Conservation (phyloP, 1,284 basidiomycete genomes). For the Ustilago hordei region DNA sequence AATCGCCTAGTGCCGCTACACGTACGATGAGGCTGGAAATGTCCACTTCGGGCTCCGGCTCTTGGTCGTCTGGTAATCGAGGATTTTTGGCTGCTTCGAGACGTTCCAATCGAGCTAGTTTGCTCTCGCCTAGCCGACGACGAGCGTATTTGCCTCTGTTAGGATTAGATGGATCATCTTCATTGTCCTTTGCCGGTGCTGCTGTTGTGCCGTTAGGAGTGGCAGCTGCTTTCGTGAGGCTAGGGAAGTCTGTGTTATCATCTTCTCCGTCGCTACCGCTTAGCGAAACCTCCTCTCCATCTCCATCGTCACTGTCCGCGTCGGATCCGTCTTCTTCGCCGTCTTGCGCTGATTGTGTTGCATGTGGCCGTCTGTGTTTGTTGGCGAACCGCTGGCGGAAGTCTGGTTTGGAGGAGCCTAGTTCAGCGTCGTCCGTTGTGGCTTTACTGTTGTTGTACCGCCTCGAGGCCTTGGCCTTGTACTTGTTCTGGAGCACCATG, state of each 20-base stretch:
- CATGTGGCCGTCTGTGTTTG: slow-evolving; percentile 9
- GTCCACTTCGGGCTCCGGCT: slow-evolving; percentile 66
- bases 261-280: slow-evolving; percentile 27
- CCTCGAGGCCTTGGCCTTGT: slow-evolving; percentile 67
- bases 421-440: slow-evolving; percentile 17
- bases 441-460: slow-evolving; percentile 53
- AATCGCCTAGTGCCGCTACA: slow-evolving; percentile 53
- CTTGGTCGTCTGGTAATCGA: slow-evolving; percentile 40
- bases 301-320: slow-evolving; percentile 10
- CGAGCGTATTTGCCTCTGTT: slow-evolving; percentile 53
- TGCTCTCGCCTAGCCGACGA: slow-evolving; percentile 55
- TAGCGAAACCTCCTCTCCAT: slow-evolving; percentile 6
- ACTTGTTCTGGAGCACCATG: slow-evolving; percentile 69
- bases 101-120: slow-evolving; percentile 51
- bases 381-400: slow-evolving; percentile 31
- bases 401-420: slow-evolving; percentile 22
- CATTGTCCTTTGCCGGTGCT: not conserved
- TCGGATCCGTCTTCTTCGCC: slow-evolving; percentile 10
- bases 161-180: slow-evolving; percentile 26
- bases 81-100: slow-evolving; percentile 52
- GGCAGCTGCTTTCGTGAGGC: slow-evolving; percentile 31
- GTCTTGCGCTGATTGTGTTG: slow-evolving; percentile 2
- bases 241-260: slow-evolving; percentile 35
- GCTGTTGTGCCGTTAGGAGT: not conserved
- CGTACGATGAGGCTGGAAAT: slow-evolving; percentile 54